Evolutionary conservation across 768 basidiomycete species (phyloP).

Genomic region (Fistulinella prunicolor): DNA sequence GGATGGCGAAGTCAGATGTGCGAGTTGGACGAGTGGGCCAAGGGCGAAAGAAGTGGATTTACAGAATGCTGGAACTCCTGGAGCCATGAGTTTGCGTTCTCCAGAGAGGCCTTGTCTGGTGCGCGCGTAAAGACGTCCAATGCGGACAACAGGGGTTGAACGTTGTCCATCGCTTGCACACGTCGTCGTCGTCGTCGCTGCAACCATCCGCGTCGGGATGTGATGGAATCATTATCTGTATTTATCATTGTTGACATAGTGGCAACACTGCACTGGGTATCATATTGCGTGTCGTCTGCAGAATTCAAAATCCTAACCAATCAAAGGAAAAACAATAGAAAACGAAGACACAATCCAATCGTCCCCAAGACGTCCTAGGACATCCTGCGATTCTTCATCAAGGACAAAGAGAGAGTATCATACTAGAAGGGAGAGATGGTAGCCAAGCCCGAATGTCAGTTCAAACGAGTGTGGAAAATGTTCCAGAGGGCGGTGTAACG

Average conservation of each 20-base stretch:
- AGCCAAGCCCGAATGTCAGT: conserved; percentile 52
- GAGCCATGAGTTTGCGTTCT: conserved; percentile 91
- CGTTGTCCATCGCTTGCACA: conserved; percentile 68
- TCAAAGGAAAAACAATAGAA: conserved; percentile 3
- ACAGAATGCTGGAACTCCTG: conserved; percentile 99
- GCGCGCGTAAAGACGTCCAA: conserved; percentile 76
- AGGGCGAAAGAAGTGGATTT: conserved; percentile 77
- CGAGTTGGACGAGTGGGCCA: conserved; percentile 52
- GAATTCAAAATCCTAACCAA: conserved; percentile 16
- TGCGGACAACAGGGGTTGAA: conserved; percentile 71
- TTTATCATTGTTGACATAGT: conserved; percentile 33
- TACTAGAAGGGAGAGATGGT: conserved; percentile 49
- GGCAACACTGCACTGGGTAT: conserved; percentile 37
- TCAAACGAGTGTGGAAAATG: conserved; percentile 57
- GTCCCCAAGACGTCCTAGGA: conserved; percentile 21
- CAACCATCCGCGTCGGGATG: neutral
- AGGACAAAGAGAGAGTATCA: conserved; percentile 40
- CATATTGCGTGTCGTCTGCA: conserved; percentile 25
- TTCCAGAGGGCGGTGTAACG: conserved; percentile 39
- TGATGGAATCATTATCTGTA: conserved; percentile 23
- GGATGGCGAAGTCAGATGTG: conserved; percentile 66
- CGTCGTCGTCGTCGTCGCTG: conserved; percentile 17
- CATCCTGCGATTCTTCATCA: conserved; percentile 31
- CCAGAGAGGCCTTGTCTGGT: conserved; percentile 80
- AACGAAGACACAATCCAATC: conserved; percentile 23